Evolutionary conservation across 2,329 filamentous ascomycete species (phyloP), one percentile per base, ranked within the genome.

Genomic region (Westerdykella ornata): DNA sequence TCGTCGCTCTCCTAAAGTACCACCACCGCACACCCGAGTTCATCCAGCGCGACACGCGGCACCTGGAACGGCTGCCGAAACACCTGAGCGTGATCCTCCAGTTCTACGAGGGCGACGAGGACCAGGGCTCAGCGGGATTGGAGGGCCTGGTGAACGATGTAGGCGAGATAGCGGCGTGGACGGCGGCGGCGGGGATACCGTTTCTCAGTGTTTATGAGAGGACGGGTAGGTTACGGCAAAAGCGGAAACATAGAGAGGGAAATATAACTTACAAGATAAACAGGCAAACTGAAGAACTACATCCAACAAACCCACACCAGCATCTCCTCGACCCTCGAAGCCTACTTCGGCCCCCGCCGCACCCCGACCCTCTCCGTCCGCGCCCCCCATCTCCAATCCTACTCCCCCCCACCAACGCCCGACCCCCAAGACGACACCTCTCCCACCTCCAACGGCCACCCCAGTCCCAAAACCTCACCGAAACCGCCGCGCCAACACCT

Each of bases 1-100:
- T 90, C 49, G 78, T 88, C 39, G 85, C 87, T 8, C 77, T 97
- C 46, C 74, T 94, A 41, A 89, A 90, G 65, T 92, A 98, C 70
- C 94, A 98, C 69, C 92, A 98, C 67, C 85, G 87, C 39, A 94
- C 90, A 1, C 92, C 92, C 6, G 87, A 94, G 62, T 80, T 95
- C 60, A 95, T 98, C 53, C 81, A 84, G 58, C 82, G 84, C 57
- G 92, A 98, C 68, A 83, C 97, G 18, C 80, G 80, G 63, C 75
- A 76, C 8, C 68, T 98, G 43, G 76, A 73, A 43, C 80, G 84
- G 54, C 68, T 94, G 45, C 92, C 92, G 2, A 78, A 84, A 51
- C 92, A 98, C 61, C 66, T 98, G 38, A 96, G 88, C 60, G 83
- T 94, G 9, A 82, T 97, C 41, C 69, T 98, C 44, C 83, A 82